Evolutionary conservation across 2,329 filamentous ascomycete species (phyloP).

Genomic region (Alternaria sp.): DNA sequence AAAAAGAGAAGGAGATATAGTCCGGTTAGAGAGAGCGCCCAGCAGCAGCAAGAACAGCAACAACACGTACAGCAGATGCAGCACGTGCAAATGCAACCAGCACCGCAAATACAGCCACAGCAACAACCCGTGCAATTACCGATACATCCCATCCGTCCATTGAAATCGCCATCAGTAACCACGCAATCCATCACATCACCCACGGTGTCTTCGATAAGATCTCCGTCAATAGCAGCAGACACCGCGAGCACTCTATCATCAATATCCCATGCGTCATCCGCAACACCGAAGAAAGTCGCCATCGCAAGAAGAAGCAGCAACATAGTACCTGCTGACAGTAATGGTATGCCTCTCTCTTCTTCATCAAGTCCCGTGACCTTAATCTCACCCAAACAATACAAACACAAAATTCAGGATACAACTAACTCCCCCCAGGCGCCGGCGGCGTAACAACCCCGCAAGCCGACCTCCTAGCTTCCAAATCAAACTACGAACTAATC

Average conservation of each 20-base stretch:
- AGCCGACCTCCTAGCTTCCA: conserved; percentile 37
- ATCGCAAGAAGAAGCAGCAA: conserved; percentile 30
- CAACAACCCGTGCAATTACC: conserved; percentile 13
- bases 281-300: conserved; percentile 30
- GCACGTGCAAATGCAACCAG: conserved; percentile 3
- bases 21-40: conserved; percentile 34
- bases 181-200: conserved; percentile 14
- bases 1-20: conserved; percentile 42
- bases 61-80: conserved; percentile 3
- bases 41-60: conserved; percentile 24
- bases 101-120: conserved; percentile 6
- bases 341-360: conserved; percentile 18
- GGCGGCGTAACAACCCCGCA: conserved; percentile 35
- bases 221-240: conserved; percentile 26
- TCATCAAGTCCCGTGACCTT: conserved; percentile 8
- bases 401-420: neutral
- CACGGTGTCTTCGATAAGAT: conserved; percentile 24
- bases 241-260: conserved; percentile 34
- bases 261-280: conserved; percentile 31
- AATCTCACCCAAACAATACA: neutral
- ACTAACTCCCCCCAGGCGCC: conserved; percentile 19
- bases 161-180: conserved; percentile 20
- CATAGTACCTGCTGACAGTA: conserved; percentile 29
- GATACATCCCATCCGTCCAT: conserved; percentile 22
- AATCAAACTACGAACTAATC: conserved; percentile 40